Evolutionary conservation across 768 basidiomycete species (phyloP), one percentile per base, ranked within the genome.

Genomic region (Roridomyces roridus): DNA sequence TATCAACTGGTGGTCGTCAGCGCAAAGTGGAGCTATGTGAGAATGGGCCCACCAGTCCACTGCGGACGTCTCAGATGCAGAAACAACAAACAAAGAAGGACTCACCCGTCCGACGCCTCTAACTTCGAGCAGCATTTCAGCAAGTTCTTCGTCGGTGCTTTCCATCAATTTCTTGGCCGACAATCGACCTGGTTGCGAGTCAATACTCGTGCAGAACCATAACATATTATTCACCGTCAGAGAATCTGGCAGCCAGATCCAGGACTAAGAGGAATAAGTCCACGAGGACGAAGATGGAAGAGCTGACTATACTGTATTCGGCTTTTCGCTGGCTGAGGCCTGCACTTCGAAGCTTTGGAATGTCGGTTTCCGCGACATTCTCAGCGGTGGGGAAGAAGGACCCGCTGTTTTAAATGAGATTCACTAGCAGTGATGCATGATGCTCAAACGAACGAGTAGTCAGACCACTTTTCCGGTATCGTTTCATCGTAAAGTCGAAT

Each of bases 321-420:
- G 91, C 92, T 70, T 97, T 97, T n/a, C 94, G 79, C 15, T 74
- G 81, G 58, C 89, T 92, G 52, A 96, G 71, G 0, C 95, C 95
- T 8, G 90, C 94, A 6, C 82, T 79, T 46, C 85, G 82, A 29
- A 96, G 76, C 3, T 77, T 77, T 12, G 80, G 60, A 25, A 89
- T 69, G 55, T 88, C 85, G 20, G 82, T 85, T 28, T 74, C 71
- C 3, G 84, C 76, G 3, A 96, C 91, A 67, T 89, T 83, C 40
- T 77, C 72, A 10, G 94, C 87, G 3, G 82, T 80, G 2, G 94
- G 94, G 69, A 92, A 96, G 56, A 81, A 77, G n/a, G 72, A 8
- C 31, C 67, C n/a, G 55, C 62, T 15, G 68, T 15, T 15, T 34
- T 34, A n/a, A n/a, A n/a, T n/a, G n/a, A n/a, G n/a, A n/a, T n/a